phyloP scores from a whole-genome alignment of 768 basidiomycete species.

The Imleria badia region DNA sequence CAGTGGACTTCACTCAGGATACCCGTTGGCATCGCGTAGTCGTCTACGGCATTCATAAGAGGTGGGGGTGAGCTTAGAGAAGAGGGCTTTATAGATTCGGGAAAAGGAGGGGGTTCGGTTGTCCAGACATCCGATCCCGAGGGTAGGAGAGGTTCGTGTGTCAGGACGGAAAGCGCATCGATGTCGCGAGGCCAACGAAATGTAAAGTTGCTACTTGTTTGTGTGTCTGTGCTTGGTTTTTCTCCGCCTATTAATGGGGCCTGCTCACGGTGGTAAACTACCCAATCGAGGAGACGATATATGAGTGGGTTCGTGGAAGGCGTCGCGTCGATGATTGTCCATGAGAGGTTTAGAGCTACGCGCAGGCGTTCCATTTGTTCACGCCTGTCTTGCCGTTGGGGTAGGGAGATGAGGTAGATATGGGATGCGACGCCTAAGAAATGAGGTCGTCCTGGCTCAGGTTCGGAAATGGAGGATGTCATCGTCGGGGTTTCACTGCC shows the following conservation, averaged over 20 bases:
- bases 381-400: neutral
- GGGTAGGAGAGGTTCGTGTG: neutral
- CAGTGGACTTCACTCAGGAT: neutral
- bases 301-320: neutral
- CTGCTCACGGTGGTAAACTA: neutral
- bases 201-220: too few relatives aligned
- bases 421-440: neutral
- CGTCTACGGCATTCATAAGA: neutral
- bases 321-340: neutral
- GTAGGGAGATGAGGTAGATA: neutral
- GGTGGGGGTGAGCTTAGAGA: neutral
- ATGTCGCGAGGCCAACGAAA: neutral
- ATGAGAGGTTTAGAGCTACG: neutral
- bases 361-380: neutral
- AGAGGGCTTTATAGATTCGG: neutral
- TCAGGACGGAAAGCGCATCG: neutral
- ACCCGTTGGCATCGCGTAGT: neutral
- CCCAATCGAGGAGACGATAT: neutral
- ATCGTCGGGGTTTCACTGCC: too few relatives aligned
- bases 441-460: too few relatives aligned
- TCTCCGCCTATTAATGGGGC: too few relatives aligned
- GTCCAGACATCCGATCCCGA: neutral
- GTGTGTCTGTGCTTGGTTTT: too few relatives aligned
- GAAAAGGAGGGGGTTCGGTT: neutral
- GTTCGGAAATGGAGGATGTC: too few relatives aligned